Conservation (phyloP, 805 yeast genomes). For the Candida nemodendra region DNA sequence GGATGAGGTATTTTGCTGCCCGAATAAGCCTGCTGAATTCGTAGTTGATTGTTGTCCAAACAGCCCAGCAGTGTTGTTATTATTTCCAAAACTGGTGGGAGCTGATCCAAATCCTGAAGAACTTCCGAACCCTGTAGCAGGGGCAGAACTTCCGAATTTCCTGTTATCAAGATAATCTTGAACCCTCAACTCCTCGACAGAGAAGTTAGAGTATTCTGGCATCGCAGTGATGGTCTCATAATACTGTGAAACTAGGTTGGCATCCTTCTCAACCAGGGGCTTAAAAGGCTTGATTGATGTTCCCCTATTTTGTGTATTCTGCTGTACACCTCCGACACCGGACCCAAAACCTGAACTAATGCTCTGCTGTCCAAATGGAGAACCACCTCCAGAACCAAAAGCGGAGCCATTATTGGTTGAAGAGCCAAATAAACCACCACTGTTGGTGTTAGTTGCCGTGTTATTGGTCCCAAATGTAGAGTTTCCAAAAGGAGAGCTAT, state of each 20-base stretch:
- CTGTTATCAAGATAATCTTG: conserved; percentile 83
- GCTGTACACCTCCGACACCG: conserved; percentile 28
- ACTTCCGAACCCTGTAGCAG: conserved; percentile 27
- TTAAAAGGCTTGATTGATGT: conserved; percentile 71
- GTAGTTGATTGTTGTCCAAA: conserved; percentile 18
- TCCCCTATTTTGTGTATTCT: conserved; percentile 52
- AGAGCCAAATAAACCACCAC: conserved; percentile 19
- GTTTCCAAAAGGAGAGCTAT: conserved; percentile 20
- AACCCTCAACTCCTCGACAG: conserved; percentile 83
- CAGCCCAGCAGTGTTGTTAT: conserved; percentile 23
- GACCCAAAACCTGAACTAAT: conserved; percentile 32
- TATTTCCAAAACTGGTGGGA: conserved; percentile 21
- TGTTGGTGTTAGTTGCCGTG: conserved; percentile 3
- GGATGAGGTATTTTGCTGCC: conserved; percentile 29
- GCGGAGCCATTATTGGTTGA: conserved; percentile 29
- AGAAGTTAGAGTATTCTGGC: conserved; percentile 84
- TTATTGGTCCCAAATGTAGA: conserved; percentile 4
- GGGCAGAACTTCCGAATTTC: conserved; percentile 47
- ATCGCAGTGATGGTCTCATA: conserved; percentile 79
- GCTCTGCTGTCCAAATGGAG: conserved; percentile 42
- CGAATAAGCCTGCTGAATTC: conserved; percentile 43
- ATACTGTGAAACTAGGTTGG: conserved; percentile 51
- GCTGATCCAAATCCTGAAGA: conserved; percentile 34
- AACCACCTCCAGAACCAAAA: conserved; percentile 30
- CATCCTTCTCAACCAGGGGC: conserved; percentile 70